Conservation (phyloP, 805 yeast species). For the Kodamaea neixiangensis region DNA sequence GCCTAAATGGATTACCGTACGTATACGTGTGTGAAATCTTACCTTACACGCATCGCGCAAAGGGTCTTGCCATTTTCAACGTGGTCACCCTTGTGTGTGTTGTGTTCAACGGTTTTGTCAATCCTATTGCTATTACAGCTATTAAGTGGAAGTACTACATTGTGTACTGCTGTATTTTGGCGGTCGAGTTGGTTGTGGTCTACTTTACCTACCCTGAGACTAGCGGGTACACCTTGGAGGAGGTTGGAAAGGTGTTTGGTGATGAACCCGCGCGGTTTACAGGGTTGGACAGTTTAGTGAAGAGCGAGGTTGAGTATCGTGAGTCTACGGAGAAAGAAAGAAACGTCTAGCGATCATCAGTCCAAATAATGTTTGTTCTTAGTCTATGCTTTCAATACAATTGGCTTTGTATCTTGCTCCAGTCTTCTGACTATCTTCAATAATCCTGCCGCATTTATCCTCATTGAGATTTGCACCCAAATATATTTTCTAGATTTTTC, state of each 20-base stretch:
- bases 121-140: slow-evolving; percentile 40
- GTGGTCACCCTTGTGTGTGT: slow-evolving; percentile 20
- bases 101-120: slow-evolving; percentile 26
- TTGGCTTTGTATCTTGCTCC: too few relatives aligned
- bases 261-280: slow-evolving; percentile 22
- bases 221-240: slow-evolving; percentile 44
- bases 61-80: slow-evolving; percentile 37
- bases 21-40: slow-evolving; percentile 46
- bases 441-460: too few relatives aligned
- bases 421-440: too few relatives aligned
- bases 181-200: slow-evolving; percentile 29
- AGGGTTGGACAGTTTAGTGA: background rate
- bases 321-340: too few relatives aligned
- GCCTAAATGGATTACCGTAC: slow-evolving; percentile 47
- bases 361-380: too few relatives aligned
- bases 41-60: slow-evolving; percentile 42
- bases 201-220: slow-evolving; percentile 45
- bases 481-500: too few relatives aligned
- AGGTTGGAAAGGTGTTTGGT: slow-evolving; percentile 43
- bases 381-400: too few relatives aligned
- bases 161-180: slow-evolving; percentile 35
- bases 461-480: too few relatives aligned
- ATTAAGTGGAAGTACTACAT: slow-evolving; percentile 47
- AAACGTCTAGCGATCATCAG: too few relatives aligned
- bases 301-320: background rate